Evolutionary conservation across 2,329 filamentous ascomycete genomes (phyloP), one percentile per base, ranked within the genome.

Genomic region (Scedosporium dehoogii): DNA sequence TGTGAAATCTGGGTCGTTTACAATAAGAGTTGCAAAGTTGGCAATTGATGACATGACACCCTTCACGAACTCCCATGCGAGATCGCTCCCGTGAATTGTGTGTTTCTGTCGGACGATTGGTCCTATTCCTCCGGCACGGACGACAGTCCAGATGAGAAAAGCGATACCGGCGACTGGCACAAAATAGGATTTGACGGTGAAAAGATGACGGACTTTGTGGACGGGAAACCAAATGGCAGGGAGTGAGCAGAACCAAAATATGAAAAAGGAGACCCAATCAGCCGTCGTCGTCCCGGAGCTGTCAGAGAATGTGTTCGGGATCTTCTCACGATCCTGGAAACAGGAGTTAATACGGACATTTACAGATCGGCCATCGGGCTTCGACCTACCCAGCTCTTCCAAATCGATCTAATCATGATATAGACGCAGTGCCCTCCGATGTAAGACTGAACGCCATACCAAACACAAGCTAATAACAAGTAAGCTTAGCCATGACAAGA

Each of bases 171-270:
- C 91, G 44, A 82, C 81, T 0, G 92, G 92, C 0, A 94, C 92
- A 64, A 96, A 84, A 70, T 86, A 89, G 0, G 92, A 86, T 76
- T 97, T 97, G 70, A 91, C 89, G 0, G 92, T 96, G 76, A 96
- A 96, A 3, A 96, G 78, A 72, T 96, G 92, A 56, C 92, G 86
- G 69, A 96, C 87, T 75, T 93, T 85, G 74, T 96, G 90, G 1
- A 96, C 91, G 0, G 91, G 91, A 67, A 94, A 92, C 87, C 89
- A 96, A 64, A 96, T 87, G 21, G 91, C 91, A 0, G 92, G 91
- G 1, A 96, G 79, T 1, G 89, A 92, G 65, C 82, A 78, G 2
- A 91, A 71, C 90, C 91, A 96, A 74, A 96, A 96, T 63, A 96
- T 77, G 77, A 96, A 88, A 76, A 96, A 96, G 12, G 88, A 90